A percentile compares a stretch with the other conserved stretches of the same genome.
These are phyloP conservation scores for Trichopus zeylanicus DNA, from an alignment of 116 monocot genomes.

Conservation along the genomic window DNA sequence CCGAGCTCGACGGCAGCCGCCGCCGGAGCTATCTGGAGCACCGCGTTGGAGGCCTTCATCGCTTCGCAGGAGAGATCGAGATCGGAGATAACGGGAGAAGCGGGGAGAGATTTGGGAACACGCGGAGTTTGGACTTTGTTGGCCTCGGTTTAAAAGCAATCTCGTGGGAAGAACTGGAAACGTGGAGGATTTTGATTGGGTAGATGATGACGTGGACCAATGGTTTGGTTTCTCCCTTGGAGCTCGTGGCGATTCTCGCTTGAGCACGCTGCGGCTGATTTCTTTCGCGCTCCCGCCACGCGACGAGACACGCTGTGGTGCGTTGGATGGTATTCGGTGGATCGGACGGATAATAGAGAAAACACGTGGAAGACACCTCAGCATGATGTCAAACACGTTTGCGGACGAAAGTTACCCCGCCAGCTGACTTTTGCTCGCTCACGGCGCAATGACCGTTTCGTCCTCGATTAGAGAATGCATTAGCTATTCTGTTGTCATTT, in stretches of 20 bases:
- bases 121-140: no score
- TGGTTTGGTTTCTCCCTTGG: constrained; percentile 2
- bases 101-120: not conserved
- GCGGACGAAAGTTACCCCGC: no score
- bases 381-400: not conserved
- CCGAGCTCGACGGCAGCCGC: not conserved
- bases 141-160: not conserved
- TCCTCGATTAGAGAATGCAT: no score
- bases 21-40: constrained; percentile 4
- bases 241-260: not conserved
- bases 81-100: no score
- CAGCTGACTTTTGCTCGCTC: no score
- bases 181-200: not conserved
- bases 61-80: not conserved
- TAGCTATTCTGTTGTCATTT: no score
- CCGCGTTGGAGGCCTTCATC: constrained; percentile 23
- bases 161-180: not conserved
- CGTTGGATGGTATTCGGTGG: no score
- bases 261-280: not conserved
- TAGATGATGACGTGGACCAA: constrained; percentile 4
- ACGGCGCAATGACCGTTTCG: no score
- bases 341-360: not conserved
- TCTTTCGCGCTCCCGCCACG: not conserved
- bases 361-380: constrained; percentile 2
- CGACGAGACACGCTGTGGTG: not conserved